Percentiles rank a stretch among this genome's conserved stretches.
phyloP scores from a whole-genome alignment of 2,329 filamentous ascomycete species.

The Juglanconis oblonga region DNA sequence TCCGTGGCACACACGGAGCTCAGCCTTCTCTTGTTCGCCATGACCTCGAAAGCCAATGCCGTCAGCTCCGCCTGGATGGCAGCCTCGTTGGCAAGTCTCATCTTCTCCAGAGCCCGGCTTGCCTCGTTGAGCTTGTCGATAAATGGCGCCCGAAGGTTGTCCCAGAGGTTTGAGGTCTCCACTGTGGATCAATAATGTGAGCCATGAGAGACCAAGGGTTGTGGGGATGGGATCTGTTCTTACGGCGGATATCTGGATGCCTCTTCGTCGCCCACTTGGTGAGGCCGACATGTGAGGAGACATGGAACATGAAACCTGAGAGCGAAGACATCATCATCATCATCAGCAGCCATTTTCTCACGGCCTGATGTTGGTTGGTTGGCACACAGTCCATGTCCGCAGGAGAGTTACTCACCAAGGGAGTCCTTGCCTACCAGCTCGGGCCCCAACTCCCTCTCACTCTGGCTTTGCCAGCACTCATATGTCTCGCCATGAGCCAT shows the following conservation, averaged over 20 bases:
- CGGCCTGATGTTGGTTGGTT: no score
- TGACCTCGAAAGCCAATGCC: constrained; percentile 11
- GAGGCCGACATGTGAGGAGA: constrained; percentile 24
- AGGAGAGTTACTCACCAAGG: constrained; percentile 5
- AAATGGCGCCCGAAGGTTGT: constrained; percentile 12
- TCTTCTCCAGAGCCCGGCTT: constrained; percentile 7
- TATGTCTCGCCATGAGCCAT: constrained; percentile 29
- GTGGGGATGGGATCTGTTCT: neutral
- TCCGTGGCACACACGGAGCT: constrained; percentile 7
- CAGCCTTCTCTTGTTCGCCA: constrained; percentile 11
- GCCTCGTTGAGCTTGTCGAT: constrained; percentile 10
- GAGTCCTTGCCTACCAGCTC: constrained; percentile 23
- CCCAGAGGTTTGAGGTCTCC: constrained; percentile 9
- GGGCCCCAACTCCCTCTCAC: constrained; percentile 20
- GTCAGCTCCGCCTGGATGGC: constrained; percentile 13
- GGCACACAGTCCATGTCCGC: constrained; percentile 1
- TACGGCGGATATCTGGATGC: constrained; percentile 14
- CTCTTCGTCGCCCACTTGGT: constrained; percentile 23
- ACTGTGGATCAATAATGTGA: neutral
- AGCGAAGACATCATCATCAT: neutral
- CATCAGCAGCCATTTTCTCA: constrained; percentile 12
- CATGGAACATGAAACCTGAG: constrained; percentile 26
- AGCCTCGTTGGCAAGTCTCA: constrained; percentile 6
- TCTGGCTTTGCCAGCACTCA: constrained; percentile 23
- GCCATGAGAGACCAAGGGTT: no score